Conservation (phyloP, 495 filamentous ascomycete genomes). For the Coniosporium apollinis region DNA sequence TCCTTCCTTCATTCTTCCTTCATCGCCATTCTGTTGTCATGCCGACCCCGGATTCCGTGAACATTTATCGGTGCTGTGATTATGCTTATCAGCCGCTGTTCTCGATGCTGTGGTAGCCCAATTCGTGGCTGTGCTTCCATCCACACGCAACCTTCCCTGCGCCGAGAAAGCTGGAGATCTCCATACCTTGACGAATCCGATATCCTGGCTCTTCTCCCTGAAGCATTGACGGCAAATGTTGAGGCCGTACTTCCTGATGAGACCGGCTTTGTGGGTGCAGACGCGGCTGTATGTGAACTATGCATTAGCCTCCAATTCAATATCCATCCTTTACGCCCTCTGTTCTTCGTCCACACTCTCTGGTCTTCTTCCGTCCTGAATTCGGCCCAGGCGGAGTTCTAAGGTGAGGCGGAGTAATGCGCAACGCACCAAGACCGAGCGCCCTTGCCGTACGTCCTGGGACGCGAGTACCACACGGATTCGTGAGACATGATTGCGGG, state of each 20-base stretch:
- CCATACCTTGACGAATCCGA: constrained; percentile 93
- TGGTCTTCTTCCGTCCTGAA: background rate
- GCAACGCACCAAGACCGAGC: constrained; percentile 63
- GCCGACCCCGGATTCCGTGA: too few species aligned
- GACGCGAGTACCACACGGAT: constrained; percentile 97
- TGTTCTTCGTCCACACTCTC: background rate
- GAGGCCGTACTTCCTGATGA: constrained; percentile 97
- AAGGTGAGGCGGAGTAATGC: too few species aligned
- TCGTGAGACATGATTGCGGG: constrained; percentile 73
- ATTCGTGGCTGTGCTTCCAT: too few species aligned
- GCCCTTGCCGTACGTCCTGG: constrained; percentile 92
- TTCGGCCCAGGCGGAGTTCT: background rate
- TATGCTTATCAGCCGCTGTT: too few species aligned
- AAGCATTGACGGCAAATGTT: constrained; percentile 99
- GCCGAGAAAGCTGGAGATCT: too few species aligned
- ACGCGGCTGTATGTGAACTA: constrained; percentile 47
- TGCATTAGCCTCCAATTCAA: background rate
- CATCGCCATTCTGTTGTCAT: too few species aligned
- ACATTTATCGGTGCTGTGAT: too few species aligned
- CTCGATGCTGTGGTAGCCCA: too few species aligned
- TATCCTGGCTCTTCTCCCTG: constrained; percentile 87
- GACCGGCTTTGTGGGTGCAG: constrained; percentile 85
- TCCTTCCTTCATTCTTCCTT: too few species aligned
- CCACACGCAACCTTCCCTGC: too few species aligned
- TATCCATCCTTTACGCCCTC: background rate